Evolutionary conservation across 2,329 filamentous ascomycete genomes (phyloP), one percentile per base, ranked within the genome.

Genomic region (Coleophoma eucalyptorum): DNA sequence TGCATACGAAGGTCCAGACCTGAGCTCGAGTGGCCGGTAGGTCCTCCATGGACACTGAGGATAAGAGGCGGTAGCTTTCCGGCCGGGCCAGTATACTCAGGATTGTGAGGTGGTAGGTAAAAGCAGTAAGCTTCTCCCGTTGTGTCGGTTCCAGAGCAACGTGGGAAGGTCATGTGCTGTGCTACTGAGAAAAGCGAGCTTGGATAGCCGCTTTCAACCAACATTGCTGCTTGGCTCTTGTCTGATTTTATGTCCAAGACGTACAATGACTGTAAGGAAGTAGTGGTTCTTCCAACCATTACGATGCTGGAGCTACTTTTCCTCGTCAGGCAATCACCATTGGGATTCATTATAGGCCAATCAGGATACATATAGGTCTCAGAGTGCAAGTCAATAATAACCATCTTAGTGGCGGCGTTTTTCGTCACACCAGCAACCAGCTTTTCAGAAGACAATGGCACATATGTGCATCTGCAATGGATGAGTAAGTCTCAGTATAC

Each of bases 101-200:
- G 40, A 21, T 43, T 43, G 19, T 46, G 43, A 15, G 43, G 43
- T n/a, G 32, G 43, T 5, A 33, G 2, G 19, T 31, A 46, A 18
- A 46, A 33, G 32, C 32, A 46, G 26, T 31, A 33, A n/a, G 43
- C 18, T 46, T 46, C 18, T 16, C 41, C 21, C 8, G 41, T 16
- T 10, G 21, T 26, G 32, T 19, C n/a, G n/a, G 12, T n/a, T 56
- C 79, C 77, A 21, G 5, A 43, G 13, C n/a, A n/a, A 5, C 19
- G 40, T 21, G n/a, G 16, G 19, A 43, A 43, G 7, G 40, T 18
- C 12, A 43, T 21, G n/a, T 43, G 40, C 19, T 21, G 40, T 5
- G 40, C 19, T 21, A 18, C 19, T 11, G 40, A 43, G 19, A 19
- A 43, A 16, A 43, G n/a, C 19, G 40, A 43, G 19, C 19, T 21